phyloP scores from a whole-genome alignment of 1,284 basidiomycete genomes.

The Vanrija pseudolonga region DNA sequence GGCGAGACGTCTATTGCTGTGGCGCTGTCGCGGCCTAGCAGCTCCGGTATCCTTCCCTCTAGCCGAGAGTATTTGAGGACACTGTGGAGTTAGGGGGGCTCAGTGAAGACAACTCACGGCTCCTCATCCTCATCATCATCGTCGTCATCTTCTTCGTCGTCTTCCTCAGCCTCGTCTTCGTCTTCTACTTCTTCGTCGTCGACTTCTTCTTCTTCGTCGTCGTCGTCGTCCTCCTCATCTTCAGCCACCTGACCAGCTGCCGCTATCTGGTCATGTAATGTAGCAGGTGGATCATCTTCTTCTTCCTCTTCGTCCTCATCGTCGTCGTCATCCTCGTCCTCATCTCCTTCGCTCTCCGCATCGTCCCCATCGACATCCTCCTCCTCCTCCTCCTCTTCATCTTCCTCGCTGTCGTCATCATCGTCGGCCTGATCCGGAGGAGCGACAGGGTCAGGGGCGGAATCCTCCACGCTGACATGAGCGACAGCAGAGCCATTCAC shows the following conservation, averaged over 20 bases:
- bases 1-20: slow-evolving; percentile 75
- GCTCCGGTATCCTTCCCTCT: slow-evolving; percentile 66
- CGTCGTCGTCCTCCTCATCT: slow-evolving; percentile 7
- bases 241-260: slow-evolving; percentile 61
- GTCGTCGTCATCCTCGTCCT: slow-evolving; percentile 56
- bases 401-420: neutral
- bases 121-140: slow-evolving; percentile 47
- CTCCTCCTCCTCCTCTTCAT: neutral
- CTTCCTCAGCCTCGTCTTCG: slow-evolving; percentile 13
- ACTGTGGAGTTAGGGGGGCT: slow-evolving; percentile 24
- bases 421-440: neutral
- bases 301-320: slow-evolving; percentile 66
- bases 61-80: slow-evolving; percentile 86
- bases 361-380: slow-evolving; percentile 1
- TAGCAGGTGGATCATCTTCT: neutral
- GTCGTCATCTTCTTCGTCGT: slow-evolving; percentile 21
- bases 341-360: slow-evolving; percentile 1
- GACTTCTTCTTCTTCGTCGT: slow-evolving; percentile 9
- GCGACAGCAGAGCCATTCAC: neutral
- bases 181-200: slow-evolving; percentile 1
- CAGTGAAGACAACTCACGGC: slow-evolving; percentile 27
- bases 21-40: slow-evolving; percentile 84
- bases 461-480: neutral
- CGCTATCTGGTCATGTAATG: slow-evolving; percentile 47
- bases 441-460: neutral